Conservation (phyloP, 2,329 filamentous ascomycete genomes). For the Ceratocystis cubensis region DNA sequence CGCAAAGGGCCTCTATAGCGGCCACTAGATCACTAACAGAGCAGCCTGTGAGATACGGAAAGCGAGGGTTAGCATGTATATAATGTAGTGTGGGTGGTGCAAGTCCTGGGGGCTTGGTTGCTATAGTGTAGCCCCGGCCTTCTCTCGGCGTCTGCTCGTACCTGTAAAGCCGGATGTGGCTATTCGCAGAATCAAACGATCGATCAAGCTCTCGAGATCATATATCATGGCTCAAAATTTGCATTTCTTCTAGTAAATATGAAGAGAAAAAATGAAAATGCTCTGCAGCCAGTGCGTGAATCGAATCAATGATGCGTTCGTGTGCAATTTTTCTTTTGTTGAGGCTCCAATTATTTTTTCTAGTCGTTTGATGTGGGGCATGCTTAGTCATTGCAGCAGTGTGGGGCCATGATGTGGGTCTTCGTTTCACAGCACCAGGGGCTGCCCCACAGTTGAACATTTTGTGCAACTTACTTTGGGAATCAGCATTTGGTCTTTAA, state of each 20-base stretch:
- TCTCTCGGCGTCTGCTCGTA: neutral
- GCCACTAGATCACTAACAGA: slow-evolving; percentile 10
- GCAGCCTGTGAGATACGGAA: slow-evolving; percentile 6
- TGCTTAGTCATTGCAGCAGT: neutral
- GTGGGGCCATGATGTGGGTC: neutral
- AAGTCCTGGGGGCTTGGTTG: neutral
- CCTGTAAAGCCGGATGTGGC: slow-evolving; percentile 21
- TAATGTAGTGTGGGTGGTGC: neutral
- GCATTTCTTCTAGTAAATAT: neutral
- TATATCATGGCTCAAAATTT: slow-evolving; percentile 17
- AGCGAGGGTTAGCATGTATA: neutral
- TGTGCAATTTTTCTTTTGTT: neutral
- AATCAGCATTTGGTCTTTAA: too few species aligned
- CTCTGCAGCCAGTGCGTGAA: neutral
- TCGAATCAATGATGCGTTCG: slow-evolving; percentile 14
- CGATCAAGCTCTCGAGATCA: slow-evolving; percentile 23
- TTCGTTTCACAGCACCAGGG: neutral
- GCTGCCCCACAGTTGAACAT: neutral
- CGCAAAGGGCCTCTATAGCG: slow-evolving; percentile 11
- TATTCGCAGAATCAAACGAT: slow-evolving; percentile 21
- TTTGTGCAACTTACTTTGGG: too few species aligned
- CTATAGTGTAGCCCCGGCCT: neutral
- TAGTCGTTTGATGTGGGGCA: neutral
- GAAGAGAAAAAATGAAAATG: slow-evolving; percentile 9
- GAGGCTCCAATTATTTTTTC: neutral